Base-by-base conservation (phyloP, 2,329 filamentous ascomycete genomes). In the Hymenoscyphus fraxineus region DNA sequence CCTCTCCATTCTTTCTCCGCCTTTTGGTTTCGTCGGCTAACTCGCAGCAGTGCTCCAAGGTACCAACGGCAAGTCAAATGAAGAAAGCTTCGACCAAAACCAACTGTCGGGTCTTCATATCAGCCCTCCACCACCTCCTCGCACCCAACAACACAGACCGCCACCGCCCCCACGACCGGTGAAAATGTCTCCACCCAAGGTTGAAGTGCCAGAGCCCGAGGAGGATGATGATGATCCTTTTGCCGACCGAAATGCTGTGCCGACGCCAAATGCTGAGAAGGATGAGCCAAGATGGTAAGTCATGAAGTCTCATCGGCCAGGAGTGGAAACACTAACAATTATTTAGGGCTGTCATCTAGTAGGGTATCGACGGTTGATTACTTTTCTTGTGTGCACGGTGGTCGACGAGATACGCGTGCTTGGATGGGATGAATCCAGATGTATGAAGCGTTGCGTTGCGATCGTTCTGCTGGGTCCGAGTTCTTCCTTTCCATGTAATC, bases 191-290 rank as follows among this genome's bases (percentile, higher is more conserved):
- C 77, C 31, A 65, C 77, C 56, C 73, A 73, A 16, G 35, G 67
- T 67, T 13, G 67, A 66, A 3, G 69, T 68, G 16, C 71, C 74
- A 40, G 70, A 72, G 41, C 67, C 70, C 38, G 56, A 64, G 31
- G 70, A 71, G 5, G 75, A 76, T 63, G 74, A 76, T 57, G 67
- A 76, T 66, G 71, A 76, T 67, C 76, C 76, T 3, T 77, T 77
- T 68, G 75, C 72, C 7, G 76, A 77, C 64, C 64, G 73, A 6
- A 77, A 77, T 68, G 75, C 71, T 2, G 59, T 77, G 32, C 54
- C 64, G 15, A 74, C 71, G 38, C 71, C 72, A 3, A 56, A 55
- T 22, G 55, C 66, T 54, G 72, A 75, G 60, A 70, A 66, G 58
- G 60, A 59, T 27, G 69, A 74, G 40, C 73, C 70, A 31, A 63